Percentiles rank a stretch among this genome's conserved stretches.
phyloP scores from a whole-genome alignment of 2,329 filamentous ascomycete species.

The Chaetomium sp. region DNA sequence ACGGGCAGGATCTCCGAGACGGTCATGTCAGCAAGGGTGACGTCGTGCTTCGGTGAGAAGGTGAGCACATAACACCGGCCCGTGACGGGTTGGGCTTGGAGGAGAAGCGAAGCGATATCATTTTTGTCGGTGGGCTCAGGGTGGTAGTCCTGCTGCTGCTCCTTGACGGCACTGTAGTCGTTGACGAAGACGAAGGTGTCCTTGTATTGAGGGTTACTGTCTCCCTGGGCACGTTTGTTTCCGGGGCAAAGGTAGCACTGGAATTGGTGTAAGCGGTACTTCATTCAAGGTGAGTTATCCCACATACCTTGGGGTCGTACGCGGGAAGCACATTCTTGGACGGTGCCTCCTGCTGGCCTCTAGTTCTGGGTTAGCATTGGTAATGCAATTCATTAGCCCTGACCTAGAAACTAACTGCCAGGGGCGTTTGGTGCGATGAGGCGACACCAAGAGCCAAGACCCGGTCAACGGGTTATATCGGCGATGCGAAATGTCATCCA shows the following conservation, averaged over 20 bases:
- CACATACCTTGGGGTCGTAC: slow-evolving; percentile 66
- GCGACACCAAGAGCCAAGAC: slow-evolving; percentile 89
- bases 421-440: slow-evolving; percentile 90
- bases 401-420: slow-evolving; percentile 70
- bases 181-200: slow-evolving; percentile 93
- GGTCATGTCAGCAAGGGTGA: slow-evolving; percentile 86
- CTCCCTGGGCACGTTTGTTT: slow-evolving; percentile 82
- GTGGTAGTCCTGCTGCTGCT: slow-evolving; percentile 75
- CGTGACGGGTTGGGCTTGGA: slow-evolving; percentile 78
- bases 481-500: slow-evolving; percentile 94
- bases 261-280: neutral
- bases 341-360: slow-evolving; percentile 70
- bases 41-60: slow-evolving; percentile 83
- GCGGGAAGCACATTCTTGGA: slow-evolving; percentile 63
- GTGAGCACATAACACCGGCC: slow-evolving; percentile 97
- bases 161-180: slow-evolving; percentile 95
- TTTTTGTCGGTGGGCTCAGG: slow-evolving; percentile 33
- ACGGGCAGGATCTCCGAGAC: slow-evolving; percentile 71
- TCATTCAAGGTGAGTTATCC: neutral
- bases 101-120: slow-evolving; percentile 64
- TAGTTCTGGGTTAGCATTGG: slow-evolving; percentile 29
- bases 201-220: slow-evolving; percentile 77
- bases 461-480: slow-evolving; percentile 88
- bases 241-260: slow-evolving; percentile 92
- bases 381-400: neutral